Evolutionary conservation across 2,329 filamentous ascomycete species (phyloP), one percentile per base, ranked within the genome.

Genomic region (Bipolaris victoriae): DNA sequence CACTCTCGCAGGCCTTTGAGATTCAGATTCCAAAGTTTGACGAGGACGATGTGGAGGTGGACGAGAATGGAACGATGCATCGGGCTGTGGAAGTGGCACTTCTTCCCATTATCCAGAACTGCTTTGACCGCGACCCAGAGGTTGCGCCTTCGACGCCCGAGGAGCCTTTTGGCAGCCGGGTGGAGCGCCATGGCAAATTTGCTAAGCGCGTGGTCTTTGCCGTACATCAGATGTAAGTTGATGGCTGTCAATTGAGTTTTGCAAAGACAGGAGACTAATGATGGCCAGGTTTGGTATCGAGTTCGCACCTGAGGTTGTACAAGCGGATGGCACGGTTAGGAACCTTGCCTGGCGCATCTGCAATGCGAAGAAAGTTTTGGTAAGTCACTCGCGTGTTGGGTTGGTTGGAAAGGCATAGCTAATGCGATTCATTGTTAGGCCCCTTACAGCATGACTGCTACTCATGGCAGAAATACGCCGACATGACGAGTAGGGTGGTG

Each of bases 321-420:
- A 90, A 50, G 92, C 93, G 0, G 95, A 99, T 78, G 92, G 95
- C 5, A 96, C 89, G 66, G 90, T 98, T 58, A 87, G 85, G 71
- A 97, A 96, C 73, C 80, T 99, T 62, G 92, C 93, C 5, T 97
- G 94, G 93, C 86, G 95, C 70, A 91, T 99, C 62, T 95, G 90
- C 76, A 96, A 96, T 75, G 95, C 95, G 35, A 97, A 97, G 82
- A 91, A 93, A 78, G 95, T 97, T 63, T 77, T 98, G 79, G 92
- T 96, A 81, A 80, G 90, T 84, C 9, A 50, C 33, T 49, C 20
- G 18, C 10, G 22, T 26, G 18, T 53, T 33, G 37, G 7, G 20
- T 29, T 10, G n/a, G 35, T 4, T 22, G 9, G 4, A 18, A 7
- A 7, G 1, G 10, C 20, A 7, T 43, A 36, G 45, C 53, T 68